These are phyloP conservation scores for Camellia oleifera DNA, from an alignment of 179 eudicot genomes.

Conservation along the genomic window DNA sequence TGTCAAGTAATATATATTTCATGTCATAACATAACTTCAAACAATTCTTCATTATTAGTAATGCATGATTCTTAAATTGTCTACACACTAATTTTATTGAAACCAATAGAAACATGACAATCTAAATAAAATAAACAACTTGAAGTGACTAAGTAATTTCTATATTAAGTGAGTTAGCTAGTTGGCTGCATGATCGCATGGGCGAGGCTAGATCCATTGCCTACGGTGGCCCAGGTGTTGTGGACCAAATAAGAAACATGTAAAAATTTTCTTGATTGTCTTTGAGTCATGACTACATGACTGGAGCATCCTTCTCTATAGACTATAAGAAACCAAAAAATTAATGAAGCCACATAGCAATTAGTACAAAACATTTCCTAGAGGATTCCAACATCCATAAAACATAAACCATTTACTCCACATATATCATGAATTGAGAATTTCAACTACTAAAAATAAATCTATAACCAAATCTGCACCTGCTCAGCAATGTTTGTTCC, in stretches of 20 bases:
- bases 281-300: background rate
- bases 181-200: no score
- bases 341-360: background rate
- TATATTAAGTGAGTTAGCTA: no score
- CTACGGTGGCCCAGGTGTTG: no score
- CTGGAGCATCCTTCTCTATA: background rate
- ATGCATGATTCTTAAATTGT: conserved; percentile 4
- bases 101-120: background rate
- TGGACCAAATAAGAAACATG: background rate
- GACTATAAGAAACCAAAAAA: background rate
- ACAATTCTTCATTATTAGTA: background rate
- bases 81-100: background rate
- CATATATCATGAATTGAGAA: background rate
- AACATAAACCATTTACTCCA: background rate
- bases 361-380: no score
- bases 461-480: conserved; percentile 24
- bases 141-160: no score
- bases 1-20: background rate
- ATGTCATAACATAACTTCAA: background rate
- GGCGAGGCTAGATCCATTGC: no score
- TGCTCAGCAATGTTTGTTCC: conserved; percentile 60
- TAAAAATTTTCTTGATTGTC: no score
- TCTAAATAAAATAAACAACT: background rate
- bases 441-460: background rate
- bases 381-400: background rate